phyloP scores from a whole-genome alignment of 768 basidiomycete species.

The Naematelia aurantialba region DNA sequence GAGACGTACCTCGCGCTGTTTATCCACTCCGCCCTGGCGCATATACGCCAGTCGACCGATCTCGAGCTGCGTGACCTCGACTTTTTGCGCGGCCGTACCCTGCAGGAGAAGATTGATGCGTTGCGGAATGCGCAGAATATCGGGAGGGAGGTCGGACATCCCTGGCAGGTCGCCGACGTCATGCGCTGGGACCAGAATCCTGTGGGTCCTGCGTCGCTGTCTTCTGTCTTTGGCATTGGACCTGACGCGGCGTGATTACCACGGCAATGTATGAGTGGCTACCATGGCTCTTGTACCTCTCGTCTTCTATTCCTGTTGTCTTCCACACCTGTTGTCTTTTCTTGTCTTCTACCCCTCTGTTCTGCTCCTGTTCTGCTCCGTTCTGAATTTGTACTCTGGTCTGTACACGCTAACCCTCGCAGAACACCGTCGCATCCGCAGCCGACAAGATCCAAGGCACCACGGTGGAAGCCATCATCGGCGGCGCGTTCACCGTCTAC shows the following conservation, averaged over 20 bases:
- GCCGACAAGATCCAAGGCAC: conserved; percentile 31
- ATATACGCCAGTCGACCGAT: background rate
- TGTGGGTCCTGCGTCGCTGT: conserved; percentile 26
- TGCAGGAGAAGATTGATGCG: conserved; percentile 38
- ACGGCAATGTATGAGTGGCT: too few relatives aligned
- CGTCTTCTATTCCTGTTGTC: background rate
- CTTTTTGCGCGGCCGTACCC: conserved; percentile 26
- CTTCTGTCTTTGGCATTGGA: background rate
- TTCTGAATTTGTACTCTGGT: too few relatives aligned
- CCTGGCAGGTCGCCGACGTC: conserved; percentile 39
- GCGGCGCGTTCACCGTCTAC: conserved; percentile 31
- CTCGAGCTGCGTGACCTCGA: conserved; percentile 15
- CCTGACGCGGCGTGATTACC: too few relatives aligned
- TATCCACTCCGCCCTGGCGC: conserved; percentile 31
- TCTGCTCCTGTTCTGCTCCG: too few relatives aligned
- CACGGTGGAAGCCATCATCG: conserved; percentile 36
- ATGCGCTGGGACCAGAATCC: conserved; percentile 31
- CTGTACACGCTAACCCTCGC: too few relatives aligned
- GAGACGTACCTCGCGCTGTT: conserved; percentile 41
- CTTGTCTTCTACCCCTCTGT: too few relatives aligned
- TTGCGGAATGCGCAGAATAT: conserved; percentile 41
- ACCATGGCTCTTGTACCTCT: too few relatives aligned
- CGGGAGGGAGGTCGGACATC: conserved; percentile 37
- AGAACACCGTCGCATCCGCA: conserved; percentile 24
- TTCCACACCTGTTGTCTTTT: background rate